These are phyloP conservation scores for Aspergillus fumigatiaffinis DNA, from an alignment of 2,329 filamentous ascomycete species.

Conservation along the genomic window DNA sequence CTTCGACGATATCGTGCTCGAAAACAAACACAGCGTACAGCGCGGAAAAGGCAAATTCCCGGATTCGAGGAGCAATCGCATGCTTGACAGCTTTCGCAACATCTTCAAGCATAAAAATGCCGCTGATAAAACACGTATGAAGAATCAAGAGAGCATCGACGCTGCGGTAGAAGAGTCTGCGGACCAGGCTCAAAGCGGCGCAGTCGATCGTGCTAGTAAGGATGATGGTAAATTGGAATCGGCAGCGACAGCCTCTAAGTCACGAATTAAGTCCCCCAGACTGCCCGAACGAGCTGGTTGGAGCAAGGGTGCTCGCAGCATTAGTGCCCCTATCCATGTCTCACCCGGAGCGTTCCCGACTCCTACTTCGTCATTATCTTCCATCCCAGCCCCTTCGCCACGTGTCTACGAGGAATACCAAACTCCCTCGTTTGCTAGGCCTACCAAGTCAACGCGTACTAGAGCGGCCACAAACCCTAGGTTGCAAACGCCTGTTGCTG, in stretches of 20 bases:
- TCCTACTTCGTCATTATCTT: slow-evolving; percentile 1
- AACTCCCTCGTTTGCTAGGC: slow-evolving; percentile 14
- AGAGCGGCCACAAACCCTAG: slow-evolving; percentile 7
- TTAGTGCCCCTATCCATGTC: slow-evolving; percentile 1
- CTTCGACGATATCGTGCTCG: slow-evolving; percentile 8
- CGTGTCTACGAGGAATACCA: not conserved
- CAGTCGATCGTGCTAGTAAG: not conserved
- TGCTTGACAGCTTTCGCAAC: slow-evolving; percentile 16
- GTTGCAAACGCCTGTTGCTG: not conserved
- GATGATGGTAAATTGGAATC: slow-evolving; percentile 1
- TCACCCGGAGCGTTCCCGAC: not conserved
- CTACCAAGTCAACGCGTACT: slow-evolving; percentile 16
- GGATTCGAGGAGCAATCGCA: slow-evolving; percentile 12
- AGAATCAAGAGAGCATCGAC: slow-evolving; percentile 1
- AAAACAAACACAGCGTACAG: not conserved
- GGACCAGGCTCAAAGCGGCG: slow-evolving; percentile 1
- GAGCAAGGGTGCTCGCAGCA: slow-evolving; percentile 9
- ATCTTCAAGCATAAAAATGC: slow-evolving; percentile 15
- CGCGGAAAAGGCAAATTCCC: not conserved
- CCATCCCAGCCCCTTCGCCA: not conserved
- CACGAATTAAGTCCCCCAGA: slow-evolving; percentile 5
- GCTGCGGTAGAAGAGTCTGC: not conserved
- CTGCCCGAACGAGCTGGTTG: slow-evolving; percentile 9
- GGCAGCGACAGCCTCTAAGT: slow-evolving; percentile 2
- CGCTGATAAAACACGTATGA: slow-evolving; percentile 6